phyloP scores from a whole-genome alignment of 2,329 filamentous ascomycete genomes.

The Xylariaceae sp. region DNA sequence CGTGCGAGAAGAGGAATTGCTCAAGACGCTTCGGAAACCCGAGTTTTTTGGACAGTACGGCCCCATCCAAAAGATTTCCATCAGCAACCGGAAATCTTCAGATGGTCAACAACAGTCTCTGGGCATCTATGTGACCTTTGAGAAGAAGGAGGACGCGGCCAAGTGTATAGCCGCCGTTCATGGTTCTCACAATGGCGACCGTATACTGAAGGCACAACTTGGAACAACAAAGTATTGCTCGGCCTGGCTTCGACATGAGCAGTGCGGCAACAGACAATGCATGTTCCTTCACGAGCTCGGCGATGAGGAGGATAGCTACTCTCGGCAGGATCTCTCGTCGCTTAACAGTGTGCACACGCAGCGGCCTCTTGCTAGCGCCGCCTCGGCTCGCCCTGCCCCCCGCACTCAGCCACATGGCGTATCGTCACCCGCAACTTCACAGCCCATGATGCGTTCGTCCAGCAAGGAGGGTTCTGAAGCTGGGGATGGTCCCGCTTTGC shows the following conservation, averaged over 20 bases:
- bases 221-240: conserved; percentile 99
- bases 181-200: conserved; percentile 84
- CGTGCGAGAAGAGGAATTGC: conserved; percentile 83
- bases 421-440: conserved; percentile 38
- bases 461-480: conserved; percentile 71
- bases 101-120: conserved; percentile 77
- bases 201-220: conserved; percentile 69
- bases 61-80: conserved; percentile 97
- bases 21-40: conserved; percentile 81
- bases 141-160: conserved; percentile 82
- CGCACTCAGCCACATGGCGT: conserved; percentile 44
- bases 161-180: conserved; percentile 89
- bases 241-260: conserved; percentile 89
- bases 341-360: conserved; percentile 87
- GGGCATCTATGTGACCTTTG: conserved; percentile 97
- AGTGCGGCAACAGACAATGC: conserved; percentile 91
- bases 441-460: conserved; percentile 68
- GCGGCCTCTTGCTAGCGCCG: conserved; percentile 53
- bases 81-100: conserved; percentile 84
- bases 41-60: conserved; percentile 99
- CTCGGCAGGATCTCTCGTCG: conserved; percentile 86
- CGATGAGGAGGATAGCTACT: conserved; percentile 97
- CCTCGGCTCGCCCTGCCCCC: conserved; percentile 46
- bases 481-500: conserved; percentile 84
- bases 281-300: conserved; percentile 98